Base-by-base conservation (phyloP, 164 flowering plant genomes). In the Vitis amurensis region DNA sequence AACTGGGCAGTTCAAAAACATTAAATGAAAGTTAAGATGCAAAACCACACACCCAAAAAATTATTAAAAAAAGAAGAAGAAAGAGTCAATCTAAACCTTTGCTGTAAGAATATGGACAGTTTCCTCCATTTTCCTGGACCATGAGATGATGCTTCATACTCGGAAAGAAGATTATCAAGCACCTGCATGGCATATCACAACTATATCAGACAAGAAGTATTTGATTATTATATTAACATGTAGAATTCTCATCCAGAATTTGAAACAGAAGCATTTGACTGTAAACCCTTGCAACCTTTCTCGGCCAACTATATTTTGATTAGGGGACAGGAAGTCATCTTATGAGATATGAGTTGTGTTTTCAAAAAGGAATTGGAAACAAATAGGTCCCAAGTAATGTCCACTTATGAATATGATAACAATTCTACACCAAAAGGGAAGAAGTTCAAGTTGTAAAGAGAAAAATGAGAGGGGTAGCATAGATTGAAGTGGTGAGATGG, bases 61-160 rank as follows among this genome's bases (percentile, higher is more conserved):
- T 8, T 15, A 19, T 16, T 16, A 31, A 30, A 48, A 49, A 48
- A 73, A 30, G 37, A 59, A 9, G 2, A 60, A 61, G 27, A 17
- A n/a, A 49, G 57, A 2, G 15, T 14, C 31, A 11, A 63, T 30
- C 59, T 78, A 69, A 71, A 96, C 99, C 98, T 92, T 74, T 88
- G 94, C 66, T 85, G 92, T 44, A 94, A 82, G 76, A 93, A 96
- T 52, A 64, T 56, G 56, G 88, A 76, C 75, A 91, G 59, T 77
- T 88, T 96, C 68, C 78, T 87, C 98, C 98, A 93, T 75, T 93
- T 96, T 63, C 86, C 93, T 55, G 99, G 97, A 79, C 99, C 99
- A 76, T 91, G 91, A 68, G 85, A 82, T 60, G 89, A 78, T 59
- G 80, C 73, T 75, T 92, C 97, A 83, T 89, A 96, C 68, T 96